Conservation (phyloP, 768 basidiomycete species). For the Termitomyces sp. region DNA sequence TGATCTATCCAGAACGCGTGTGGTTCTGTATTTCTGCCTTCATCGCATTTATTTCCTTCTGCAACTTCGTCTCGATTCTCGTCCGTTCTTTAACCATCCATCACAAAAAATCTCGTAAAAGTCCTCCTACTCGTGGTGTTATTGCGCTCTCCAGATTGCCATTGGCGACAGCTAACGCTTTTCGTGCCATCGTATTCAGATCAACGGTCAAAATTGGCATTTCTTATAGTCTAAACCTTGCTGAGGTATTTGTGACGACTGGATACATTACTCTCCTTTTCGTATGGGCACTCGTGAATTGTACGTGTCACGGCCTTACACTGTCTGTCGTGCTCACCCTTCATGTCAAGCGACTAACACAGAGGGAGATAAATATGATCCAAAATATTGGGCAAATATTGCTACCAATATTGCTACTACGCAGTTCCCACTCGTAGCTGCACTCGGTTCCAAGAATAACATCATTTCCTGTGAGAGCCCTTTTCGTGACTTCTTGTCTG, state of each 20-base stretch:
- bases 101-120: not conserved
- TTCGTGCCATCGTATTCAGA: slow-evolving; percentile 15
- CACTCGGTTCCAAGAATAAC: slow-evolving; percentile 54
- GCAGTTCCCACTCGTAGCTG: slow-evolving; percentile 51
- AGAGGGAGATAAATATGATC: slow-evolving; percentile 25
- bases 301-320: not conserved
- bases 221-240: slow-evolving; percentile 26
- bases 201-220: slow-evolving; percentile 21
- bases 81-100: not conserved
- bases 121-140: not conserved
- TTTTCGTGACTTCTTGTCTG: not conserved
- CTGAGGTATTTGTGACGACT: slow-evolving; percentile 28
- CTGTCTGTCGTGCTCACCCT: not conserved
- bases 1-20: slow-evolving; percentile 7
- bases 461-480: slow-evolving; percentile 27
- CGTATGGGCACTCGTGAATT: slow-evolving; percentile 21
- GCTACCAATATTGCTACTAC: slow-evolving; percentile 36
- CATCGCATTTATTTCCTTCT: slow-evolving; percentile 10
- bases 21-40: slow-evolving; percentile 16
- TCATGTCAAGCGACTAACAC: slow-evolving; percentile 23
- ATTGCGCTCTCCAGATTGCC: slow-evolving; percentile 9
- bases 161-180: slow-evolving; percentile 7
- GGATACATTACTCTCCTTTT: slow-evolving; percentile 27
- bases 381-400: slow-evolving; percentile 34
- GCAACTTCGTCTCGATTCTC: not conserved